A percentile compares a stretch with the other conserved stretches of the same genome.
phyloP scores from a whole-genome alignment of 140 eudicot genomes.

The Cichorium intybus region DNA sequence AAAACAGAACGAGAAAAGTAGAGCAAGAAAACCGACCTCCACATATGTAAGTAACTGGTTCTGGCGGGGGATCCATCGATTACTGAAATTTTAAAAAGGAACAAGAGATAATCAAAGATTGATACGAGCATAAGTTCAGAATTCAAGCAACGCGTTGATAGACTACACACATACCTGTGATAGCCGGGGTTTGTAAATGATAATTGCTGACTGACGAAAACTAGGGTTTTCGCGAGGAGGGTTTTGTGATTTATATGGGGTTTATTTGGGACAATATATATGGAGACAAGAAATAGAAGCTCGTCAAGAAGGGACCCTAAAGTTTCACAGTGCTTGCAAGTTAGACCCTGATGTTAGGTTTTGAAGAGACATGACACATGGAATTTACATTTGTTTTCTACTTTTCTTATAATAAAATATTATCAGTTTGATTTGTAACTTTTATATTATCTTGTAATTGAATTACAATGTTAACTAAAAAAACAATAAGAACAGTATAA shows the following conservation, averaged over 20 bases:
- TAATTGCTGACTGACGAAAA: background rate
- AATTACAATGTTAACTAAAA: no score
- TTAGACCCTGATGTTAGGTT: background rate
- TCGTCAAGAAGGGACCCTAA: background rate
- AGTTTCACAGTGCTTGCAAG: conserved; percentile 1
- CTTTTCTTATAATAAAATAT: no score
- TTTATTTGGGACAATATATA: background rate
- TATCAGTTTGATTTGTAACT: no score
- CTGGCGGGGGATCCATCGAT: conserved; percentile 69
- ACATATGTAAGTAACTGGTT: conserved; percentile 76
- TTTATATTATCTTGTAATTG: no score
- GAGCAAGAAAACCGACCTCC: conserved; percentile 43
- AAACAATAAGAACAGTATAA: no score
- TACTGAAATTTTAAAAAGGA: background rate
- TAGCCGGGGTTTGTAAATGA: background rate
- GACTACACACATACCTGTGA: background rate
- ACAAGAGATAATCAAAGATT: background rate
- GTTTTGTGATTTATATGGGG: background rate
- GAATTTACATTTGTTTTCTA: no score
- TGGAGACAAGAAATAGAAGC: background rate
- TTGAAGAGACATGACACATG: no score
- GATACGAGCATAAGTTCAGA: background rate
- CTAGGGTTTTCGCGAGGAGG: conserved; percentile 22
- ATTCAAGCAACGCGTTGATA: background rate
- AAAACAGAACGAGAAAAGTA: background rate